Conservation (phyloP, 345 rosid genomes). For the Barbarea vulgaris region DNA sequence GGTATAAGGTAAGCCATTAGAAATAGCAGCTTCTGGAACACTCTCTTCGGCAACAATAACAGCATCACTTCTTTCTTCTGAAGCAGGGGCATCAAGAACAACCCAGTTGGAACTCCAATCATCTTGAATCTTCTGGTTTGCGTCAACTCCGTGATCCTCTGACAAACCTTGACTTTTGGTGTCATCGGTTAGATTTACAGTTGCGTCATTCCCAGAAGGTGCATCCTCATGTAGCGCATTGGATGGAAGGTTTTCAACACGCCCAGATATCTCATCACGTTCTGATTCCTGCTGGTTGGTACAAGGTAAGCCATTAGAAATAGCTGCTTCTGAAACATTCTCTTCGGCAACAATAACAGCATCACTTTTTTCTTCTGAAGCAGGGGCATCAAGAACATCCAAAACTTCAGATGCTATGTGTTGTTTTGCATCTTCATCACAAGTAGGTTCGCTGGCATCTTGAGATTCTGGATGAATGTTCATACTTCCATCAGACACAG, state of each 20-base stretch:
- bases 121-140: slow-evolving; percentile 22
- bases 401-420: slow-evolving; percentile 36
- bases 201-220: slow-evolving; percentile 34
- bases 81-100: slow-evolving; percentile 33
- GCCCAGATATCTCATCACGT: slow-evolving; percentile 34
- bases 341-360: slow-evolving; percentile 33
- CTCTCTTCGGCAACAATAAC: slow-evolving; percentile 32
- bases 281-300: slow-evolving; percentile 42
- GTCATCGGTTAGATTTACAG: slow-evolving; percentile 15
- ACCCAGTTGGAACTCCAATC: background rate
- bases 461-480: slow-evolving; percentile 34
- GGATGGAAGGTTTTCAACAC: slow-evolving; percentile 33
- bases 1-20: slow-evolving; percentile 35
- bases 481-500: slow-evolving; percentile 31
- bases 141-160: slow-evolving; percentile 25
- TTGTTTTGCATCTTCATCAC: slow-evolving; percentile 11
- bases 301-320: slow-evolving; percentile 33
- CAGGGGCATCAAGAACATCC: slow-evolving; percentile 34
- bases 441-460: slow-evolving; percentile 29
- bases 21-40: slow-evolving; percentile 31
- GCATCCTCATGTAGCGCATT: slow-evolving; percentile 25
- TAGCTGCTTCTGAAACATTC: slow-evolving; percentile 30
- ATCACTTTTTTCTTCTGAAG: slow-evolving; percentile 38
- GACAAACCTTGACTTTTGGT: slow-evolving; percentile 10
- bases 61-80: slow-evolving; percentile 39